Conservation (phyloP, 164 flowering plant species). For the Vitis riparia region DNA sequence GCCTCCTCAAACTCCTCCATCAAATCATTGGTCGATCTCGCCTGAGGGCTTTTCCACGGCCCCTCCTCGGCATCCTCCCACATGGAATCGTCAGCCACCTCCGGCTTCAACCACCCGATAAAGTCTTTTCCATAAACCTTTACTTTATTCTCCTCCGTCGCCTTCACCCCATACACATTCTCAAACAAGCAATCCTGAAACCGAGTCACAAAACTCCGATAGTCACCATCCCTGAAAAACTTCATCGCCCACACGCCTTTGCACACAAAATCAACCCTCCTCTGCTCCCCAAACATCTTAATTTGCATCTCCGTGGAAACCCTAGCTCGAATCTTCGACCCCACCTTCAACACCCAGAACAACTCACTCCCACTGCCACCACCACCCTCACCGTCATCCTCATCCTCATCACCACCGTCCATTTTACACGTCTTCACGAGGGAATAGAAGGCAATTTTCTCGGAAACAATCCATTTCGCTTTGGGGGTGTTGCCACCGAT, state of each 20-base stretch:
- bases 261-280: conserved; percentile 63
- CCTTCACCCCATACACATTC: conserved; percentile 37
- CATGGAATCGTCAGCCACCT: conserved; percentile 47
- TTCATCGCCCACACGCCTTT: conserved; percentile 66
- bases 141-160: conserved; percentile 46
- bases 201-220: conserved; percentile 36
- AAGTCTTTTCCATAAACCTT: conserved; percentile 53
- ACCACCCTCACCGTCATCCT: conserved; percentile 19
- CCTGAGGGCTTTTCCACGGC: conserved; percentile 19
- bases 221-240: conserved; percentile 35
- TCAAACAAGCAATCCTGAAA: conserved; percentile 51
- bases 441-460: conserved; percentile 31
- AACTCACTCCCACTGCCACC: conserved; percentile 9
- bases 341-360: conserved; percentile 55
- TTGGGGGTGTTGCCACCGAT: conserved; percentile 61
- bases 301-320: conserved; percentile 65
- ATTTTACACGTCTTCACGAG: conserved; percentile 25
- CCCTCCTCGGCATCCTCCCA: conserved; percentile 46
- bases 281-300: conserved; percentile 68
- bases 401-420: conserved; percentile 23
- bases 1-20: conserved; percentile 52
- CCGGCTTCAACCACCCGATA: conserved; percentile 52
- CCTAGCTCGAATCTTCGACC: conserved; percentile 54
- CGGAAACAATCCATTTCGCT: conserved; percentile 63
- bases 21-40: conserved; percentile 29